Base-by-base conservation (phyloP, 2,329 filamentous ascomycete genomes). In the Leptographium lundbergii region DNA sequence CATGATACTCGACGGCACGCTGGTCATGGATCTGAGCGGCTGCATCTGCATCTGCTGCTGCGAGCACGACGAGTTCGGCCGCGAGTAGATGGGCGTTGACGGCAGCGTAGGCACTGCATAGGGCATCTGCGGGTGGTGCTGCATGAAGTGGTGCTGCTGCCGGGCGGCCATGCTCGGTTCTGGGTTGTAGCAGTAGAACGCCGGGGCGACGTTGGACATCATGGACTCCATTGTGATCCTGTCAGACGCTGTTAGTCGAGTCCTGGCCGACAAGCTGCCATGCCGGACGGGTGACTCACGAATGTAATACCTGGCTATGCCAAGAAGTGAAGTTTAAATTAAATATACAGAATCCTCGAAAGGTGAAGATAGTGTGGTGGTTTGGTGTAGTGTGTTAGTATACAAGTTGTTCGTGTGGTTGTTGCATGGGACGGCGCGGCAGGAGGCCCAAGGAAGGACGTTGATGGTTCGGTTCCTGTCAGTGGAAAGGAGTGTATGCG, bases 171-270 rank as follows among this genome's bases (percentile, higher is more conserved):
- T 77, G 71, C 82, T 85, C 64, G 86, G 80, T 66, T 94, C 88
- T 65, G 87, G 84, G 68, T 84, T 86, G 77, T 92, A 95, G 79
- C 91, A 94, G 81, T 88, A 91, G 78, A 91, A 95, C 61, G 88
- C 78, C 74, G 88, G 86, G 62, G 80, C 84, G 78, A 88, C 82
- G 67, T 80, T 72, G 72, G 69, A 65, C 75, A 81, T 78, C 75
- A 80, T 77, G 67, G 81, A 72, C 69, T 89, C 86, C 87, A 90
- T 90, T 76, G 14, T 14, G 24, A 29, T 25, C 10, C 10, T n/a
- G 7, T 22, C 4, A 13, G 25, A 10, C 6, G 13, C 25, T 14
- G 25, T 51, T 51, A 51, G 48, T 13, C 47, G 14, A 6, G 24
- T 25, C 22, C 47, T 13, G 1, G 47, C 47, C 10, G 47, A 27